Percentiles rank a stretch among this genome's conserved stretches.
These are phyloP conservation scores for Pyrus bretschneideri DNA, from an alignment of 306 rosid genomes.

Conservation along the genomic window DNA sequence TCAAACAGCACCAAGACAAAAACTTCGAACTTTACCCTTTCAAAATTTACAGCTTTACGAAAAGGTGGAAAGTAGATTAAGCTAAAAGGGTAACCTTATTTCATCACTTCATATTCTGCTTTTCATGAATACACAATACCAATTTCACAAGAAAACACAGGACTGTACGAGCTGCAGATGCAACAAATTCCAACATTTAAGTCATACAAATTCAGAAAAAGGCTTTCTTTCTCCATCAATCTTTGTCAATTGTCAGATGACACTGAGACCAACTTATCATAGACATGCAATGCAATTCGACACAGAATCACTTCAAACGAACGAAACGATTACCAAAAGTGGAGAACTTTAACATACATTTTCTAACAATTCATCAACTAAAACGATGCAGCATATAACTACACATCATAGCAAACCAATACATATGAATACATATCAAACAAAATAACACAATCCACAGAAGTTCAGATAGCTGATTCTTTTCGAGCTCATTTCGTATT, in stretches of 20 bases:
- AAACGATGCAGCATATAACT: background rate
- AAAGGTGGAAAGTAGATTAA: background rate
- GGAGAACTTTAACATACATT: background rate
- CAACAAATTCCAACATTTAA: background rate
- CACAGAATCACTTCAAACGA: background rate
- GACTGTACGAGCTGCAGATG: background rate
- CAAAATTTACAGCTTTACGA: background rate
- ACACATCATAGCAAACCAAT: background rate
- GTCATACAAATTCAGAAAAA: background rate
- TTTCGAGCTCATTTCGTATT: conserved; percentile 1
- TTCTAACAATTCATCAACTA: background rate
- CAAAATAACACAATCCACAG: background rate
- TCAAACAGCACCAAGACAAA: background rate
- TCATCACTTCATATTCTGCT: background rate
- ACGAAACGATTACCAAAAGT: background rate
- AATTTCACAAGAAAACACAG: background rate
- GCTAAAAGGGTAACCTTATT: background rate
- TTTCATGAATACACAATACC: background rate
- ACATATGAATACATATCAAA: background rate
- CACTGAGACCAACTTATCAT: background rate
- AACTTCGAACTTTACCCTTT: background rate
- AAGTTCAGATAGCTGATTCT: background rate
- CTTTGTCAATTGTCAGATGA: background rate
- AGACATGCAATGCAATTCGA: background rate
- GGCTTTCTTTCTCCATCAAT: background rate